These are phyloP conservation scores for Diaporthe sp. DNA, from an alignment of 2,329 filamentous ascomycete species.

Conservation along the genomic window DNA sequence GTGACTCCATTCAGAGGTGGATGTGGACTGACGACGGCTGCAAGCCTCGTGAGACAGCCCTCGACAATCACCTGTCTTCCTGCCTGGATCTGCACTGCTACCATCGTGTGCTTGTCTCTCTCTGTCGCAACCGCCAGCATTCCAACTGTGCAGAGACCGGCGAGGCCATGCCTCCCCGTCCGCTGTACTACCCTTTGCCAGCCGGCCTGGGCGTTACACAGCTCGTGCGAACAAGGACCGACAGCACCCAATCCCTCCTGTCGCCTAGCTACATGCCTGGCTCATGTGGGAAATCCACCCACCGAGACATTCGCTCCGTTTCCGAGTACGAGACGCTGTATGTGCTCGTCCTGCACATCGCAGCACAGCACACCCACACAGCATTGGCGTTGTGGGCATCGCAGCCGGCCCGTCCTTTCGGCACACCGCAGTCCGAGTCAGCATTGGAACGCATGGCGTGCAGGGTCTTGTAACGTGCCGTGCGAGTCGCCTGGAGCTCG, in stretches of 20 bases:
- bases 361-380: not conserved
- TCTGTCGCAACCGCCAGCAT: not conserved
- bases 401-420: slow-evolving; percentile 26
- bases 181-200: not conserved
- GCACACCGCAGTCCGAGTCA: slow-evolving; percentile 31
- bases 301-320: not conserved
- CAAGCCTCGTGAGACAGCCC: slow-evolving; percentile 13
- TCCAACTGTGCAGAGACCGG: not conserved
- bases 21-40: slow-evolving; percentile 23
- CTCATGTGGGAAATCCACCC: too few species aligned
- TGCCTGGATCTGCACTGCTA: not conserved
- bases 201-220: not conserved
- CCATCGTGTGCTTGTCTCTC: not conserved
- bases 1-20: slow-evolving; percentile 17
- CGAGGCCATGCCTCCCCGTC: not conserved
- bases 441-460: slow-evolving; percentile 2
- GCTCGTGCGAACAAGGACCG: slow-evolving; percentile 16
- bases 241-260: slow-evolving; percentile 2
- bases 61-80: slow-evolving; percentile 15
- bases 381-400: not conserved
- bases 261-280: not conserved
- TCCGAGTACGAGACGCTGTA: slow-evolving; percentile 9
- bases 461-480: slow-evolving; percentile 20
- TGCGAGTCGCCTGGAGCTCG: not conserved
- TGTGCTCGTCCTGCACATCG: not conserved